Evolutionary conservation across 768 basidiomycete species (phyloP).

Genomic region (Hysterangium stoloniferum): DNA sequence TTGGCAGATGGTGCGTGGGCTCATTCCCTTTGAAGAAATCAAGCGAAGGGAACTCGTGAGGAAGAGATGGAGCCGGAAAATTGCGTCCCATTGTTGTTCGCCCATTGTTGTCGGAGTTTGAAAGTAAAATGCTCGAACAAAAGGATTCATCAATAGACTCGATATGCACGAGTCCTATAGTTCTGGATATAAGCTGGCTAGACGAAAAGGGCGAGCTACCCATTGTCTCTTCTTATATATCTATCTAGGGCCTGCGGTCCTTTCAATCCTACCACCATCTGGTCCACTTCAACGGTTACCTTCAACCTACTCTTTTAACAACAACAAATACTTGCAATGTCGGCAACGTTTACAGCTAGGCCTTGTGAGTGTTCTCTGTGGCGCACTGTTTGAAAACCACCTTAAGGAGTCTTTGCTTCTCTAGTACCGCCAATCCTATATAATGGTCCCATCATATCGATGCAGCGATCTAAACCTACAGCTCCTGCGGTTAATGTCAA

Average conservation of each 20-base stretch:
- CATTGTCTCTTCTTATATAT: slow-evolving; percentile 7
- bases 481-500: neutral
- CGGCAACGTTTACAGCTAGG: neutral
- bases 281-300: neutral
- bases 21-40: too few species aligned
- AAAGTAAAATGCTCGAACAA: too few species aligned
- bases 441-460: neutral
- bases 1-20: too few species aligned
- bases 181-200: too few species aligned
- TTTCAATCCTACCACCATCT: neutral
- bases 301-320: neutral
- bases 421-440: slow-evolving; percentile 3
- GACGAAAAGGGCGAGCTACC: too few species aligned
- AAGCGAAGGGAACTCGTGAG: too few species aligned
- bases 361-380: neutral
- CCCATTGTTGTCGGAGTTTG: too few species aligned
- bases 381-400: neutral
- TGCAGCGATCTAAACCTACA: neutral
- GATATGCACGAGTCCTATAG: too few species aligned
- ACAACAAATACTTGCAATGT: neutral
- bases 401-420: neutral
- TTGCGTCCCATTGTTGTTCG: too few species aligned
- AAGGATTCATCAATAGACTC: too few species aligned
- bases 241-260: neutral
- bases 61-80: too few species aligned